Evolutionary conservation across 805 yeast species (phyloP), one percentile per base, ranked within the genome.

Genomic region (Schwanniomyces vanrijiae): DNA sequence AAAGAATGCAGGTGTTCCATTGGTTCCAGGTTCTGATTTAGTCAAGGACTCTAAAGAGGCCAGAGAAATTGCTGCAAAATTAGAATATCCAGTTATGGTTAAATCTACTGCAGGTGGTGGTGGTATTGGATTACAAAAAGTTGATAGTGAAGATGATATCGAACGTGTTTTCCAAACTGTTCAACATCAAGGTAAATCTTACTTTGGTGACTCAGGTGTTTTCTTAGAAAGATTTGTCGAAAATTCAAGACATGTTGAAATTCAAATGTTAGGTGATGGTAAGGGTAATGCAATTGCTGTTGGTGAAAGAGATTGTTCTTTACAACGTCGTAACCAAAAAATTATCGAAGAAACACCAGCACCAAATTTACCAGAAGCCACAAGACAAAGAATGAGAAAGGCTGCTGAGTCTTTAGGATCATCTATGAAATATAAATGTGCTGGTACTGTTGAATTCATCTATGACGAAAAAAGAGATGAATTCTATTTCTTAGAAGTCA

Each of bases 51-150:
- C 91, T 10, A 77, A 77, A 9, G 96, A 88, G 58, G 98, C 98
- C 3, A 73, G 76, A 47, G 76, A 71, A 50, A 80, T 85, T 52
- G 98, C 97, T 13, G 83, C 80, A 14, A 71, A 79, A 57, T 73
- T 92, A 43, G 87, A 80, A 47, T 94, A 89, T 59, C 98, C 98
- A 24, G 82, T 92, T 28, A 92, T 92, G 98, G 88, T 94, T 43
- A 92, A 92, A 69, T 87, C 96, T 21, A 94, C 99, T 51, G 98
- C 98, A 21, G 99, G 99, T 64, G 99, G 99, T 61, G 99, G 99
- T 68, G 99, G 99, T 70, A 92, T 92, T 61, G 99, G 99, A 54
- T 74, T 92, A 56, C 97, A 92, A 67, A 88, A 90, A 63, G 97
- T 91, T 49, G 96, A 91, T 60, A 77, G 83, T 29, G 88, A 81